Base-by-base conservation (phyloP, 2,329 filamentous ascomycete species). In the Trichoderma brevicompactum region DNA sequence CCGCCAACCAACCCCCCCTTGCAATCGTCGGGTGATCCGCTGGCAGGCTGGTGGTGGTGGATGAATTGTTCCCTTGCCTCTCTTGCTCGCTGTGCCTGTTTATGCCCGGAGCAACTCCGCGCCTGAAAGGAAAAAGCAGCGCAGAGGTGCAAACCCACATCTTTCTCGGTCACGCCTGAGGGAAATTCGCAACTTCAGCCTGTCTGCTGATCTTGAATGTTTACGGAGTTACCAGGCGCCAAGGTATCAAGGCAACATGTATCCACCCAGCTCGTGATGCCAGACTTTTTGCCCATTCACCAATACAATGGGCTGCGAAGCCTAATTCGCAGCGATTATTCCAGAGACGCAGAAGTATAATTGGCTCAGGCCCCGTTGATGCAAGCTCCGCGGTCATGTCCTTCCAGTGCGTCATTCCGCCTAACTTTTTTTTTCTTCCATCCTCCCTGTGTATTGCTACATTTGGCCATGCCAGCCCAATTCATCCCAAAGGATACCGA, bases 1-100 rank as follows among this genome's bases (percentile, higher is more conserved):
- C 55, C 32, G 55, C 54, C 41, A 43, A 46, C 13, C 32, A 23
- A 43, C 9, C 32, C 15, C 53, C 38, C 40, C 53, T 23, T 43
- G 53, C 15, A 17, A 56, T 44, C 28, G 40, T 56, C 53, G 53
- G 53, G 53, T 48, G 55, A 59, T 59, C 55, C n/a, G 54, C 54
- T 59, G 43, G 55, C 55, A 38, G 49, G n/a, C 15, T 53, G 32
- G 40, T 46, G 41, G 7, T 59, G 55, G 55, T 59, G 55, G 55
- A 48, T 46, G 43, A 40, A 48, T 59, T 38, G 28, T 38, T 23
- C 19, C 49, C 12, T 55, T 32, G 54, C 40, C 54, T 46, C 34
- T 13, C 12, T n/a, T 38, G 23, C 23, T 28, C 23, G 23, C 23
- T 5, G 32, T 38, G 10, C 5, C 19, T 48, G 9, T 50, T n/a